Conservation (phyloP, 2,329 filamentous ascomycete species). For the Colletotrichum phormii region DNA sequence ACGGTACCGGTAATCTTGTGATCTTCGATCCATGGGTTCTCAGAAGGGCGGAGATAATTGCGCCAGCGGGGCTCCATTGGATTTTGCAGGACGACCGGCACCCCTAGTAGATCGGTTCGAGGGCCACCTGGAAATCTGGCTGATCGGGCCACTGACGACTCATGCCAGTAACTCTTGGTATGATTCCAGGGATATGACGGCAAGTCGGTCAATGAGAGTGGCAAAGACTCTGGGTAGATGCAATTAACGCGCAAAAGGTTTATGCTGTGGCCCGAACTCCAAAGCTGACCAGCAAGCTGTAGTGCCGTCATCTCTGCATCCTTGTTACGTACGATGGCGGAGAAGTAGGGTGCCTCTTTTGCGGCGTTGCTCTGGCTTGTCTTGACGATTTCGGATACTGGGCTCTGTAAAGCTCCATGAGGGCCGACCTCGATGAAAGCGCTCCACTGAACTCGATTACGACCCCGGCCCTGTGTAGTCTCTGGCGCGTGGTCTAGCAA, state of each 20-base stretch:
- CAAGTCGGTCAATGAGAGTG: conserved; percentile 34
- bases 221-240: conserved; percentile 33
- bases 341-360: conserved; percentile 42
- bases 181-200: conserved; percentile 38
- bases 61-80: conserved; percentile 24
- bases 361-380: conserved; percentile 46
- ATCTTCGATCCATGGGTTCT: conserved; percentile 58
- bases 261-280: conserved; percentile 33
- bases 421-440: conserved; percentile 48
- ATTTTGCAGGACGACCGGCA: not conserved
- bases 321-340: conserved; percentile 41
- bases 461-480: not conserved
- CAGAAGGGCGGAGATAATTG: conserved; percentile 40
- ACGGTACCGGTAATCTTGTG: conserved; percentile 56
- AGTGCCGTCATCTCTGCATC: conserved; percentile 40
- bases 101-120: conserved; percentile 23
- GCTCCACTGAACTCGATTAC: conserved; percentile 22
- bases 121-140: not conserved
- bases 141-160: conserved; percentile 17
- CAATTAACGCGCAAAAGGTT: conserved; percentile 47
- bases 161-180: conserved; percentile 21
- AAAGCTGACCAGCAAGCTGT: conserved; percentile 25
- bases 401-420: conserved; percentile 54
- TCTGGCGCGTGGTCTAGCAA: not conserved
- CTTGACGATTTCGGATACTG: conserved; percentile 54